A percentile compares a stretch with the other conserved stretches of the same genome.
Conservation (phyloP, 2,329 filamentous ascomycete species). For the Arachnopeziza araneosa region DNA sequence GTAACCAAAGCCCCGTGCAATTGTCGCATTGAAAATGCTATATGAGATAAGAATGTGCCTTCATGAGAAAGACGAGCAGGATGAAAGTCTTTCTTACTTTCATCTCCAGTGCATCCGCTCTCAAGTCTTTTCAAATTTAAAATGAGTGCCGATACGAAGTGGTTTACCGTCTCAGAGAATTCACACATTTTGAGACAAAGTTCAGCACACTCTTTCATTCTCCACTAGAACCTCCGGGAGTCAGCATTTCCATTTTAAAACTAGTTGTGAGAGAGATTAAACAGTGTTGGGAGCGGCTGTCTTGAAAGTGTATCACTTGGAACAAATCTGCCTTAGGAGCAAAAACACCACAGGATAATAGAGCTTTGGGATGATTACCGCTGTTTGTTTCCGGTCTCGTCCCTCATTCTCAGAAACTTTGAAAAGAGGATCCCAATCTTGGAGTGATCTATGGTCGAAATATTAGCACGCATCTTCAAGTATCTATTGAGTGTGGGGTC, state of each 20-base stretch:
- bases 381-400: slow-evolving; percentile 22
- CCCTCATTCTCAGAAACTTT: slow-evolving; percentile 18
- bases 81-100: slow-evolving; percentile 17
- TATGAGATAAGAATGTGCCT: neutral
- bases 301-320: too few relatives aligned
- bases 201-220: slow-evolving; percentile 29
- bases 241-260: too few relatives aligned
- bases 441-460: slow-evolving; percentile 3
- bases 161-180: slow-evolving; percentile 15
- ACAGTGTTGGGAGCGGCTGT: too few relatives aligned
- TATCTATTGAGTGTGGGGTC: neutral
- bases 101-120: slow-evolving; percentile 22
- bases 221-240: too few relatives aligned
- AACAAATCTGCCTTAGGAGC: too few relatives aligned
- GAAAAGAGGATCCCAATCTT: slow-evolving; percentile 26
- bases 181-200: slow-evolving; percentile 24
- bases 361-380: too few relatives aligned
- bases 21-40: slow-evolving; percentile 19
- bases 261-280: too few relatives aligned
- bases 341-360: too few relatives aligned
- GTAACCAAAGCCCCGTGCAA: slow-evolving; percentile 25
- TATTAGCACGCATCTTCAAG: neutral
- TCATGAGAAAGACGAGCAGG: neutral
- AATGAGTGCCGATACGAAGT: slow-evolving; percentile 12
- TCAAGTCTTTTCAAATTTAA: slow-evolving; percentile 17